A percentile compares a stretch with the other conserved stretches of the same genome.
Conservation (phyloP, 225 moss, liverwort and hornwort genomes). For the Bryum argenteum region DNA sequence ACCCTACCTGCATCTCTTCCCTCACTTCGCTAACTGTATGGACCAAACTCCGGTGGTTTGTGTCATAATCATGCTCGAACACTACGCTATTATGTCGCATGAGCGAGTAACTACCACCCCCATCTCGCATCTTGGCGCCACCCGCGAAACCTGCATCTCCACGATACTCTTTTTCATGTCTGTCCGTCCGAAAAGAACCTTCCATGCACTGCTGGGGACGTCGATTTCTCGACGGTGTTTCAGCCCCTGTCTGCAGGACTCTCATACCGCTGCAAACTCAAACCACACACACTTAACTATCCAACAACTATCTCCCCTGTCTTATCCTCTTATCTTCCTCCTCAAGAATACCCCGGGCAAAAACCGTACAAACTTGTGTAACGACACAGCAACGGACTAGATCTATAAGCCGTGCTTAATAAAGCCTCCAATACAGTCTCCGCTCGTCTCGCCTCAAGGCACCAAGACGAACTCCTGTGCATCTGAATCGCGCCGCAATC, state of each 20-base stretch:
- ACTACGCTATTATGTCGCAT: slow-evolving; percentile 52
- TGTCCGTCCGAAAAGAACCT: slow-evolving; percentile 16
- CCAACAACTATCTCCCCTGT: background rate
- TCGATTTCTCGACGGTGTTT: slow-evolving; percentile 44
- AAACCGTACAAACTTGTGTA: slow-evolving; percentile 38
- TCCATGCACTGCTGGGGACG: slow-evolving; percentile 38
- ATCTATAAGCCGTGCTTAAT: slow-evolving; percentile 5
- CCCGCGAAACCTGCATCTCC: slow-evolving; percentile 30
- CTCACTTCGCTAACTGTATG: slow-evolving; percentile 52
- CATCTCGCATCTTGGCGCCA: slow-evolving; percentile 37
- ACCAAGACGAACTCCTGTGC: slow-evolving; percentile 26
- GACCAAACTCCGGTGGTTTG: slow-evolving; percentile 39
- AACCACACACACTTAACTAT: background rate
- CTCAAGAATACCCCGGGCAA: slow-evolving; percentile 44
- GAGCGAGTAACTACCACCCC: slow-evolving; percentile 36
- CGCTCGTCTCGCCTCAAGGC: slow-evolving; percentile 22
- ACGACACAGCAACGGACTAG: slow-evolving; percentile 18
- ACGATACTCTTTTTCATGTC: slow-evolving; percentile 13
- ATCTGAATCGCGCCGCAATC: slow-evolving; percentile 28
- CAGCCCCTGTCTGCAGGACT: slow-evolving; percentile 34
- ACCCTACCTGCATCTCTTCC: slow-evolving; percentile 58
- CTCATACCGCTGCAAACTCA: slow-evolving; percentile 38
- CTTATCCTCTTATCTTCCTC: background rate
- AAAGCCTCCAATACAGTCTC: background rate
- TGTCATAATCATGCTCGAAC: slow-evolving; percentile 52